These are phyloP conservation scores for Scenedesmus sp. DNA, from an alignment of 163 green algal genomes.

Conservation along the genomic window DNA sequence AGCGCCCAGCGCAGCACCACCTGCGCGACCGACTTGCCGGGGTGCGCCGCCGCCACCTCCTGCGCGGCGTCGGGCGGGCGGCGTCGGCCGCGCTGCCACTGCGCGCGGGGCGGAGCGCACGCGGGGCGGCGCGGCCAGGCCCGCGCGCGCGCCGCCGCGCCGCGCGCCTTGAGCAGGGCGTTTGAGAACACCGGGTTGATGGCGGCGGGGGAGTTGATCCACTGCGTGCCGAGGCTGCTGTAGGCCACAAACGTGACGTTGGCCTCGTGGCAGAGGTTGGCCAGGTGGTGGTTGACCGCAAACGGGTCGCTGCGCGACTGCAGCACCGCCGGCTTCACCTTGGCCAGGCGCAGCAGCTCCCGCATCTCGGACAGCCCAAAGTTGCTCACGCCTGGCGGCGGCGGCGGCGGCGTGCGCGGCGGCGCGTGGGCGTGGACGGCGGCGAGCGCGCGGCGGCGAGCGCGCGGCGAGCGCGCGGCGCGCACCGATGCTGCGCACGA, in stretches of 20 bases:
- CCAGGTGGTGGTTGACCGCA: slow-evolving; percentile 47
- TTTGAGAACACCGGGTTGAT: slow-evolving; percentile 32
- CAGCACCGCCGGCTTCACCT: slow-evolving; percentile 54
- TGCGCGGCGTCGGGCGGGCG: background rate
- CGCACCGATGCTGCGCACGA: slow-evolving; percentile 31
- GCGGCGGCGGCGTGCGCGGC: too few species aligned
- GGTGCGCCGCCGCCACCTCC: slow-evolving; percentile 7
- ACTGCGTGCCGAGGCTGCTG: slow-evolving; percentile 79
- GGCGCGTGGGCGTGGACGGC: too few species aligned
- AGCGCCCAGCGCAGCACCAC: slow-evolving; percentile 78
- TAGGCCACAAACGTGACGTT: slow-evolving; percentile 69
- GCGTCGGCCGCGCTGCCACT: too few species aligned
- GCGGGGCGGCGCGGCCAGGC: too few species aligned
- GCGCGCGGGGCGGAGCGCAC: too few species aligned
- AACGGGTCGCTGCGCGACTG: slow-evolving; percentile 55
- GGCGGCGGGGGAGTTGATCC: slow-evolving; percentile 28
- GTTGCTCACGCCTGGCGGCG: slow-evolving; percentile 79
- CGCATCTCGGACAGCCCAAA: slow-evolving; percentile 76
- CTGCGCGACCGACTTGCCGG: slow-evolving; percentile 54
- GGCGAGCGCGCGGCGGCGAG: too few species aligned
- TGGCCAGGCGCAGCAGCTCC: slow-evolving; percentile 62
- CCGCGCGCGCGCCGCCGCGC: background rate
- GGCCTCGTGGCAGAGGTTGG: slow-evolving; percentile 53
- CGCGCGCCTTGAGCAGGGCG: slow-evolving; percentile 20
- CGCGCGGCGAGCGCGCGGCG: too few species aligned